Conservation (phyloP, 768 basidiomycete genomes). For the Suillus clintonianus region DNA sequence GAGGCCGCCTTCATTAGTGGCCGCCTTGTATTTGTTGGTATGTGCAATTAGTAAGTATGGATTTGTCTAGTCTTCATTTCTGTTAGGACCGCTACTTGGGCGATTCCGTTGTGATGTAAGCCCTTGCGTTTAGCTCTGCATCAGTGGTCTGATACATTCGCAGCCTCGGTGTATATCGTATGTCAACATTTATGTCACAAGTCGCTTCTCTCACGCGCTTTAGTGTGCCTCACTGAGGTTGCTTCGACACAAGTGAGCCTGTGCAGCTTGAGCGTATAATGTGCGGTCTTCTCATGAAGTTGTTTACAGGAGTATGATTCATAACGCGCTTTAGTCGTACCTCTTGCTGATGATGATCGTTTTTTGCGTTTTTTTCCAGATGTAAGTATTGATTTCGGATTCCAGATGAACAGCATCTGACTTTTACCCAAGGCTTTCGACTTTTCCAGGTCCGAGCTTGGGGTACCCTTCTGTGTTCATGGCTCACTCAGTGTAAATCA, state of each 20-base stretch:
- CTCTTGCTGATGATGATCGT: neutral
- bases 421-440: slow-evolving; percentile 17
- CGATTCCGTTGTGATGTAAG: slow-evolving; percentile 31
- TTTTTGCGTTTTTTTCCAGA: neutral
- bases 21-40: slow-evolving; percentile 26
- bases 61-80: neutral
- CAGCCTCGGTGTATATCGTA: neutral
- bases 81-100: slow-evolving; percentile 32
- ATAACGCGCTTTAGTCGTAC: neutral
- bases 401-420: neutral
- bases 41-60: slow-evolving; percentile 1
- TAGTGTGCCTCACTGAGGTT: neutral
- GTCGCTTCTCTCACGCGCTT: neutral
- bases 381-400: neutral
- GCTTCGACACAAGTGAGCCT: neutral
- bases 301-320: neutral
- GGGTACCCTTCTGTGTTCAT: slow-evolving; percentile 32
- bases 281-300: neutral
- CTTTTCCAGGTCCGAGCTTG: slow-evolving; percentile 34
- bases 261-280: neutral
- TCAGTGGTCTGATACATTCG: neutral
- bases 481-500: slow-evolving; percentile 30
- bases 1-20: slow-evolving; percentile 27
- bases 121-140: neutral
- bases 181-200: neutral